Base-by-base conservation (phyloP, 768 basidiomycete genomes). In the Tubosaeta brunneosetosa region DNA sequence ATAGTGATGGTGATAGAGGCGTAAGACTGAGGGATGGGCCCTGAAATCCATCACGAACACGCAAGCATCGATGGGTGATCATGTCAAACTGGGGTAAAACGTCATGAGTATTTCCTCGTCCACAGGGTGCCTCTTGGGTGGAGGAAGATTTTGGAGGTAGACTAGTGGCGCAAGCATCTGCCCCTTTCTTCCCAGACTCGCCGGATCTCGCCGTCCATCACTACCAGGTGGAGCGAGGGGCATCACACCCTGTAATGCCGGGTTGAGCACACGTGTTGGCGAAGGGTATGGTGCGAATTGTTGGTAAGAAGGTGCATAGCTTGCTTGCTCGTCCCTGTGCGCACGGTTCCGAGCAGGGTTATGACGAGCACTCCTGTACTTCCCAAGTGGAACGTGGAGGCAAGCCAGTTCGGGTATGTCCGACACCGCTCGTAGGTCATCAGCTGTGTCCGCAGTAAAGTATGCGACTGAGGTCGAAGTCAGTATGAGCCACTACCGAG, bases 91-190 rank as follows among this genome's bases (percentile, higher is more conserved):
- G 52, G 75, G 67, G 37, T 60, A 68, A 56, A 85, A 79, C 2
- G 79, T 78, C 75, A 85, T 85, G 46, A 89, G 71, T 6, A 83
- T 82, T 63, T 81, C 77, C 66, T 88, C 85, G 62, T 89, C 87
- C 49, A 85, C 65, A 3, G 84, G 83, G 63, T 88, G 86, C 44
- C 87, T 79, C 48, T 79, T 77, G 16, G 77, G 78, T 14, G 82
- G 83, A 16, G 84, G 76, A 12, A 79, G 74, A 25, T 74, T 80
- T 64, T 80, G 75, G 17, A 86, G 75, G 63, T 85, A 86, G 29
- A 80, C 74, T 14, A 88, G 69, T 19, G 86, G 86, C 3, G 85
- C 84, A 27, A 87, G 78, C 10, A 49, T 63, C 40, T 71, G 66
- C 6, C 53, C 60, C 3, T 56, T 65, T 51, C 57, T 55, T 13